Percentiles rank a stretch among this genome's conserved stretches.
phyloP scores from a whole-genome alignment of 345 rosid genomes.

The Dipteronia sinensis region DNA sequence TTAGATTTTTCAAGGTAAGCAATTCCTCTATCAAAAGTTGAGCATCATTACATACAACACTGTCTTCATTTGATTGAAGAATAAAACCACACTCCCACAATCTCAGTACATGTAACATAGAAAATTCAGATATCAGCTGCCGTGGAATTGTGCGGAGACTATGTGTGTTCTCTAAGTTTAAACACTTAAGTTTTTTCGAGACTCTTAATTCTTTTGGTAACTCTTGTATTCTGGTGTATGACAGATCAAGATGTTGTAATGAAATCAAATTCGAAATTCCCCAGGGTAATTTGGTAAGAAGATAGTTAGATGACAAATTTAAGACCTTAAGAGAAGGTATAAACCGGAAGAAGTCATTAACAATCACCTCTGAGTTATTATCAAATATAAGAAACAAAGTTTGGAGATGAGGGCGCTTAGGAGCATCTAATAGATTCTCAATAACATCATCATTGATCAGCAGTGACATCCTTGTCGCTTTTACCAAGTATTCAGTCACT shows the following conservation, averaged over 20 bases:
- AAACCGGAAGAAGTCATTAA: constrained; percentile 14
- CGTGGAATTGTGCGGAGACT: constrained; percentile 16
- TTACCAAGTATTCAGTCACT: neutral
- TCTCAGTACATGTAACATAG: neutral
- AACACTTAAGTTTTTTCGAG: constrained; percentile 14
- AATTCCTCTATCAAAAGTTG: constrained; percentile 7
- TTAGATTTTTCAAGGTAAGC: constrained; percentile 1
- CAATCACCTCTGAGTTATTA: neutral
- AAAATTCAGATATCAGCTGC: neutral
- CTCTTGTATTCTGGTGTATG: constrained; percentile 19
- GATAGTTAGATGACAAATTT: constrained; percentile 29
- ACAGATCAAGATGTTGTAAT: constrained; percentile 31
- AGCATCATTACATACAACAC: neutral
- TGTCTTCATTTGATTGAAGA: neutral
- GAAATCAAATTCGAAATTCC: constrained; percentile 19
- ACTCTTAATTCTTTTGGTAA: constrained; percentile 19
- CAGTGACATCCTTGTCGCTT: constrained; percentile 14
- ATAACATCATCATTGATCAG: constrained; percentile 20
- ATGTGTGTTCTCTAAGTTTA: constrained; percentile 15
- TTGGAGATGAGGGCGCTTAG: constrained; percentile 25
- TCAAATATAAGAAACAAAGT: constrained; percentile 14
- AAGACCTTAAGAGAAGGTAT: constrained; percentile 30
- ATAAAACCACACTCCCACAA: neutral
- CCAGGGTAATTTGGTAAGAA: constrained; percentile 25
- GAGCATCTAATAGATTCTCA: constrained; percentile 8